Evolutionary conservation across 2,329 filamentous ascomycete species (phyloP), one percentile per base, ranked within the genome.

Genomic region (Acrocalymma vagum): DNA sequence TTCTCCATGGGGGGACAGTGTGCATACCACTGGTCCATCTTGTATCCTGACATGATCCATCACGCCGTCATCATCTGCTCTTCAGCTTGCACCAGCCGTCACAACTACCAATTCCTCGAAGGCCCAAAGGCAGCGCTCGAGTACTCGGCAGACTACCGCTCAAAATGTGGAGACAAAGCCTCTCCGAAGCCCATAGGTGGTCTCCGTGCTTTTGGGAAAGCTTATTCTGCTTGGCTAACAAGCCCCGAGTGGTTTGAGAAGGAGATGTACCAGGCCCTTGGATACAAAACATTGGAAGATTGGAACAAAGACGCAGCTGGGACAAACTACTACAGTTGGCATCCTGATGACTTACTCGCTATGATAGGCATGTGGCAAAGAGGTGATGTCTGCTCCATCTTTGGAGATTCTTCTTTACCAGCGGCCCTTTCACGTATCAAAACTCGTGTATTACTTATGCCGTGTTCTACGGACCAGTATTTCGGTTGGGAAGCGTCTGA

Each of bases 1-100:
- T 82, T 80, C 72, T 79, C 75, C 31, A 81, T 83, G 79, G 80
- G 79, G 24, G 80, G 78, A 1, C 76, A 74, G 15, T 74, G 80
- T 39, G 72, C 78, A 2, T 83, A 78, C 39, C 76, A 82, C 48
- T 78, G 78, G 77, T 58, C 70, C 4, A 69, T 73, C 1, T 69
- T 79, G 29, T 78, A 72, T 38, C 78, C 79, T 0, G 69, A 71
- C n/a, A 78, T 80, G 14, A 36, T 60, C 27, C 52, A 52, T 24
- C 53, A 55, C 20, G 69, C 74, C 26, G 73, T 79, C 6, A 72
- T 77, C 1, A 73, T 82, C 21, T 80, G 77, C 45, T 76, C 77
- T 7, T 74, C 73, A 5, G 79, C 80, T 0, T 63, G 63, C 18
- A 81, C 79, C 0, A 76, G 74, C 14, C 49, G 69, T 17, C 80